Base-by-base conservation (phyloP, 2,329 filamentous ascomycete genomes). In the Fusarium multiceps region DNA sequence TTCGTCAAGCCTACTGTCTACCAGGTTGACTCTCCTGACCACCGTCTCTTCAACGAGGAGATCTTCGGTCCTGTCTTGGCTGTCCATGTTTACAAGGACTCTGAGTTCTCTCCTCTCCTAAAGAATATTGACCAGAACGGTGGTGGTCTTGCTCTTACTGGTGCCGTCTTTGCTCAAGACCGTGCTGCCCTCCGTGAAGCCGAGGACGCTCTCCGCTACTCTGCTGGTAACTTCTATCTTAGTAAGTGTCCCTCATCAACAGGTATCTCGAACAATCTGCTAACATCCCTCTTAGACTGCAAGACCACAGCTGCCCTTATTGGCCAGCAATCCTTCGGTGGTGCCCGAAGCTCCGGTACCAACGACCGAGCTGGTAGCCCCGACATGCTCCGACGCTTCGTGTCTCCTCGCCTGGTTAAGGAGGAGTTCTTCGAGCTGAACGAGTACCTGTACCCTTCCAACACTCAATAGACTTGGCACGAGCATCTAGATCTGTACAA, bases 1-100 rank as follows among this genome's bases (percentile, higher is more conserved):
- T 97, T 88, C 81, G 89, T 97, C 76, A 86, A 92, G 79, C 93
- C 93, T 3, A 97, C 93, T 55, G 87, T 97, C 73, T 97, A 95
- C 85, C 80, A 85, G 65, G 92, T 92, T 47, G 88, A 85, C 30
- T 91, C 92, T 80, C 90, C 92, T 0, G 82, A 87, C 64, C 93
- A 97, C 82, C 86, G 87, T 53, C 89, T 95, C 66, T 85, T 97
- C 47, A 89, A 85, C 49, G 90, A 88, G 54, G 93, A 97, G 80
- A 89, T 97, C 58, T 97, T 97, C 76, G 93, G 93, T 2, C 93
- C 93, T 16, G 81, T 97, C 51, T 83, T 96, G 14, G 87, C 88
- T 21, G 81, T 91, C 12, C 88, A 97, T 78, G 87, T 94, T 63
- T 97, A 96, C 83, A 89, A 92, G 62, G 93, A 97, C 76, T 81